Evolutionary conservation across 345 rosid species (phyloP).

Genomic region (Rhodomyrtus tomentosa): DNA sequence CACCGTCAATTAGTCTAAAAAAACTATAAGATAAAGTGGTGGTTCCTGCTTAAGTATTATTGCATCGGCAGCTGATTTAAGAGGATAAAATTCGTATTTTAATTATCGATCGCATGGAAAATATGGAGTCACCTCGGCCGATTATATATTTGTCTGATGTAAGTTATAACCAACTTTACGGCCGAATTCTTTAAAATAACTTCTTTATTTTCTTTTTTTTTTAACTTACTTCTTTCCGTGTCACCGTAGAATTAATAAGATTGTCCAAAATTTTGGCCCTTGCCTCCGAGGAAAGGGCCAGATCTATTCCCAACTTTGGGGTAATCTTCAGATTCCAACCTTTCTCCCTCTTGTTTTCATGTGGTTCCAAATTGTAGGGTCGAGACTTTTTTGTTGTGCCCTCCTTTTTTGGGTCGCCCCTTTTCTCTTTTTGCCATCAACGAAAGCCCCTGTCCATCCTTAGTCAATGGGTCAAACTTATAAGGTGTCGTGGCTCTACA

Average conservation of each 20-base stretch:
- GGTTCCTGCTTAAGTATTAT: background rate
- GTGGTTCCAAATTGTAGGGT: background rate
- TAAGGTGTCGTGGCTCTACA: background rate
- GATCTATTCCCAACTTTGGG: background rate
- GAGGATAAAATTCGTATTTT: background rate
- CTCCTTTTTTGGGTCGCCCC: background rate
- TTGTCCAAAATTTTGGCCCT: background rate
- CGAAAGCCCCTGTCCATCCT: background rate
- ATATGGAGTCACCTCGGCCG: background rate
- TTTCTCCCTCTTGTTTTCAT: background rate
- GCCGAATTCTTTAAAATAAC: background rate
- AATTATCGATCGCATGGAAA: background rate
- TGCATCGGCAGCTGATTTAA: background rate
- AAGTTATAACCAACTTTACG: background rate
- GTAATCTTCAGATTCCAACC: background rate
- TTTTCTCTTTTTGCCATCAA: background rate
- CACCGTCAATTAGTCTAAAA: rapidly evolving
- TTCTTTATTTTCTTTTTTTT: background rate
- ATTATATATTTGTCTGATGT: background rate
- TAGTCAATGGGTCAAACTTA: background rate
- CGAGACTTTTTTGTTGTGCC: background rate
- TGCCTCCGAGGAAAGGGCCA: background rate
- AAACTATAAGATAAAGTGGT: background rate
- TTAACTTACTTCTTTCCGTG: background rate
- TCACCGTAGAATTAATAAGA: background rate